Evolutionary conservation across 1,139 yeast genomes (phyloP), one percentile per base, ranked within the genome.

Genomic region (Yamadazyma sp.): DNA sequence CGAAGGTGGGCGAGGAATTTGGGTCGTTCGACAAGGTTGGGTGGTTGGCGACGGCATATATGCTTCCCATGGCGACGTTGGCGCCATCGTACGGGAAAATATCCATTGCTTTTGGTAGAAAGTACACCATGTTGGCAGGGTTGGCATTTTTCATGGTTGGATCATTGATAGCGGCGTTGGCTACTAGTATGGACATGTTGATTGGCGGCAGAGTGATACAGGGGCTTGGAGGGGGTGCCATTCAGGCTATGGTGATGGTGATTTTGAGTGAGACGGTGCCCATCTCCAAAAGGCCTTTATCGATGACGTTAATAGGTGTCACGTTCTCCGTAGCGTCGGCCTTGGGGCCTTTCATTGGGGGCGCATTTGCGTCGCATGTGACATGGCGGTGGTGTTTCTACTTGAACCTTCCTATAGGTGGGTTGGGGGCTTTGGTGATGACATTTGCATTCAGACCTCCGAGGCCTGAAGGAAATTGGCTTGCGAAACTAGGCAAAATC

Each of bases 371-470:
- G 2, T 56, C 77, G 11, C 68, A 76, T 38, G 81, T 77, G 2
- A 66, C 79, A 14, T 85, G 92, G 92, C 70, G 92, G 56, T 83
- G 91, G 91, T 80, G 87, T 50, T 85, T 84, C 57, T 85, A 79
- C 58, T 71, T 85, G 50, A 84, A 83, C 55, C 59, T 85, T 43
- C 88, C 91, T 4, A 62, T 83, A 36, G 86, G 87, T 14, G 88
- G 84, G 0, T 46, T 73, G 3, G 81, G 85, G 1, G 59, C 74
- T 14, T 55, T 61, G 0, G 54, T 75, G 16, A 65, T 84, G 36
- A 43, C 66, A 6, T 51, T 68, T 33, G 67, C 75, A n/a, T 81
- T 79, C 59, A 66, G 74, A 32, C 86, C 88, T 12, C 83, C 83
- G 11, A 62, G 49, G 33, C 69, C 79, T 2, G 56, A 57, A 27